Base-by-base conservation (phyloP, 1,139 yeast genomes). In the Debaryomyces coudertii region DNA sequence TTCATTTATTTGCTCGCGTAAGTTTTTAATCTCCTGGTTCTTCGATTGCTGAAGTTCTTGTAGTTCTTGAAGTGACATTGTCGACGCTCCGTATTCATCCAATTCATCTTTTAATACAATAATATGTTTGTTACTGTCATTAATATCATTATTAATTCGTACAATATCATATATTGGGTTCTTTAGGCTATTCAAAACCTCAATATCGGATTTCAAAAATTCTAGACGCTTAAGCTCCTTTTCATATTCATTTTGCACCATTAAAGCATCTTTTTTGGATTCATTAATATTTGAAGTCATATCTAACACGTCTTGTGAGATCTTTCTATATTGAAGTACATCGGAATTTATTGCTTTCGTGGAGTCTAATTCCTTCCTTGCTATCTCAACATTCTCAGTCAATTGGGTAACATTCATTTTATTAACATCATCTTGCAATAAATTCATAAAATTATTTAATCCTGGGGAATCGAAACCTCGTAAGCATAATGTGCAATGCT, bases 401-500 rank as follows among this genome's bases (percentile, higher is more conserved):
- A 74, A 73, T 34, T 68, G 66, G 31, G 76, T 72, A 15, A 65
- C 62, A 33, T 63, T 65, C 50, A 65, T 63, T 8, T 69, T 71
- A 8, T 69, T 60, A 3, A 79, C 67, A 35, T 75, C 73, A 0
- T 53, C 66, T 63, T 52, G 63, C 47, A 57, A 73, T 44, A 58
- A 79, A 49, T 48, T 56, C 39, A 63, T 60, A 44, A 76, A 76
- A 3, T 51, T 52, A 1, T 58, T 47, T 23, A 72, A 57, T 7
- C 71, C 73, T 0, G 68, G 62, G 2, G 69, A 69, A 31, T 77
- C 79, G 63, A 87, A 87, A 18, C 73, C 66, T 43, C 95, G 68
- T 34, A 80, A 77, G 60, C 96, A 88, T 43, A 88, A 65, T 36
- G 83, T 69, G 60, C 96, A 88, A 45, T 77, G 72, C 31, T 82